Conservation (phyloP, 2,329 filamentous ascomycete genomes). For the Aureobasidium namibiae region DNA sequence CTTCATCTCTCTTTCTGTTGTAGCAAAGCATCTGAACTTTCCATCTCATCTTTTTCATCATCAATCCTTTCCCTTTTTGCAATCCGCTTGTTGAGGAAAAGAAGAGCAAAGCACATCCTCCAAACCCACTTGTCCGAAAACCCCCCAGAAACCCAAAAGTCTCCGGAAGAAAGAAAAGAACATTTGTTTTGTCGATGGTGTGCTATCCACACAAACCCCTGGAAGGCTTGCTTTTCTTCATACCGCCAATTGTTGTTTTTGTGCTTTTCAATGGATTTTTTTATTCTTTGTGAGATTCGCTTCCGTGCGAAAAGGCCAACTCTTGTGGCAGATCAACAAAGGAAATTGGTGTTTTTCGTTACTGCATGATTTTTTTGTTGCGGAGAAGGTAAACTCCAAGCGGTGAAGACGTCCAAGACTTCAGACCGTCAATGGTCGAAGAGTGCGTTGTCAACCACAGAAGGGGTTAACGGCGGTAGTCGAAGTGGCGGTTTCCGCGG, state of each 20-base stretch:
- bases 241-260: no score
- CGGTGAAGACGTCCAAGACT: not conserved
- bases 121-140: not conserved
- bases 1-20: no score
- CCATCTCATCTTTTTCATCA: not conserved
- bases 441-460: not conserved
- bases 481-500: not conserved
- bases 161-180: no score
- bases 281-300: not conserved
- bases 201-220: no score
- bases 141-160: not conserved
- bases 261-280: no score
- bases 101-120: no score
- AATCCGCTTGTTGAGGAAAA: not conserved
- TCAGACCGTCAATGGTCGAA: not conserved
- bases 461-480: not conserved
- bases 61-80: not conserved
- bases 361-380: not conserved
- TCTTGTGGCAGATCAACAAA: no score
- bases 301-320: not conserved
- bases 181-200: no score
- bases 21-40: not conserved
- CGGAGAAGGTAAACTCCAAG: not conserved
- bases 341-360: not conserved
- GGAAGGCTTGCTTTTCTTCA: no score